These are phyloP conservation scores for Ganoderma sp. DNA, from an alignment of 1,284 basidiomycete genomes.

Conservation along the genomic window DNA sequence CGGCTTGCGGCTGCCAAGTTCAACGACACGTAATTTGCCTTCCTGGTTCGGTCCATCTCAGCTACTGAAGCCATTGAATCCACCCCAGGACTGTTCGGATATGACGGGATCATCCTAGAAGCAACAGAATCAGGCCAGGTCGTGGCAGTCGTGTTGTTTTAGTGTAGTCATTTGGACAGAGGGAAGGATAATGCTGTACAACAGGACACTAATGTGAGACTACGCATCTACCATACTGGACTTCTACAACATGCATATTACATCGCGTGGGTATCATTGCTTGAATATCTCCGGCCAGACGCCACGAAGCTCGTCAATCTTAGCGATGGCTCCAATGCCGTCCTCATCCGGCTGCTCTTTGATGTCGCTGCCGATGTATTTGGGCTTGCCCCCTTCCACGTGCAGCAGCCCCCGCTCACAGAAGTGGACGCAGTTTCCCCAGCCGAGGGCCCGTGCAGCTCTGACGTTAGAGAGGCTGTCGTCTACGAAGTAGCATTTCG, in stretches of 20 bases:
- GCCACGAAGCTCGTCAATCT: conserved; percentile 66
- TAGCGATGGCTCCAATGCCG: conserved; percentile 53
- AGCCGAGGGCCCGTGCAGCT: conserved; percentile 67
- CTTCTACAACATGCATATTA: background rate
- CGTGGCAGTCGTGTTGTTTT: conserved; percentile 75
- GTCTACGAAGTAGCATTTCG: conserved; percentile 77
- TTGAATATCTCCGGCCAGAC: conserved; percentile 79
- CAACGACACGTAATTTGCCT: conserved; percentile 68
- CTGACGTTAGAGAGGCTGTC: conserved; percentile 73
- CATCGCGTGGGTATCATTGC: conserved; percentile 4
- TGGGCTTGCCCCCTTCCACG: conserved; percentile 65
- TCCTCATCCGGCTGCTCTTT: conserved; percentile 45
- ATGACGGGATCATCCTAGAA: conserved; percentile 83
- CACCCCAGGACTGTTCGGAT: conserved; percentile 69
- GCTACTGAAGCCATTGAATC: background rate
- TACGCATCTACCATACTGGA: background rate
- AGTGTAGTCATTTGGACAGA: conserved; percentile 3
- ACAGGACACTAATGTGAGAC: background rate
- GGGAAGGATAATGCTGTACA: background rate
- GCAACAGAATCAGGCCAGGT: conserved; percentile 81
- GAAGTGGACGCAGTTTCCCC: conserved; percentile 77
- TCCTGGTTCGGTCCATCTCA: background rate
- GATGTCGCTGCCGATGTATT: conserved; percentile 52
- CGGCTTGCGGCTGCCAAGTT: conserved; percentile 68
- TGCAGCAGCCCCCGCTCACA: conserved; percentile 67